Base-by-base conservation (phyloP, 805 yeast genomes). In the Candida adriatica region DNA sequence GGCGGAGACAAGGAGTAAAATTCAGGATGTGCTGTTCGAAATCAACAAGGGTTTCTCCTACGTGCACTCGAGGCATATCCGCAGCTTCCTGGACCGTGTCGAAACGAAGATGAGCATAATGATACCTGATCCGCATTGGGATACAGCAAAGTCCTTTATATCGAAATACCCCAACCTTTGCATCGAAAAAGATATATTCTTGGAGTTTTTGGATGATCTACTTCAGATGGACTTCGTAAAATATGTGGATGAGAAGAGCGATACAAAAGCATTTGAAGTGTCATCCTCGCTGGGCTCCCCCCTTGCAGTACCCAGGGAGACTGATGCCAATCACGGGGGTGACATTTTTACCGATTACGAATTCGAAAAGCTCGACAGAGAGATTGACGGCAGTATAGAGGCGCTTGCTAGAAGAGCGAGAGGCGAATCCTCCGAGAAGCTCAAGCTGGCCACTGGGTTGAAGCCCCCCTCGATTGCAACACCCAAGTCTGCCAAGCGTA, bases 271-370 rank as follows among this genome's bases (percentile, higher is more conserved):
- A 10, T 33, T 35, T 13, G 37, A 29, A 11, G 38, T 30, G 2
- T 30, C 39, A 6, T 37, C 41, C 6, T 31, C 41, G 13, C 28
- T 41, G 4, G 43, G 45, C 5, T 41, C 43, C 2, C 45, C 43
- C 3, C 22, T 38, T 26, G 28, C 39, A 5, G 10, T 36, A 8
- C 28, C 37, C 3, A 30, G 26, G 8, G 24, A 24, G 13, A 10
- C 30, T 9, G 33, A 27, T 8, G 11, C 16, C 16, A n/a, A n/a
- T n/a, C n/a, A n/a, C n/a, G n/a, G n/a, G n/a, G n/a, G n/a, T n/a
- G n/a, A n/a, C n/a, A 13, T 26, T 8, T 28, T 29, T 24, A 18
- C 16, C 8, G 35, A 34, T 14, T 20, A 27, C 30, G 33, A 29
- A 15, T 18, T 32, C 13, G 35, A 35, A 5, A 18, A 17, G 16